Conservation (phyloP, 2,329 filamentous ascomycete species). For the Fusarium domesticum region DNA sequence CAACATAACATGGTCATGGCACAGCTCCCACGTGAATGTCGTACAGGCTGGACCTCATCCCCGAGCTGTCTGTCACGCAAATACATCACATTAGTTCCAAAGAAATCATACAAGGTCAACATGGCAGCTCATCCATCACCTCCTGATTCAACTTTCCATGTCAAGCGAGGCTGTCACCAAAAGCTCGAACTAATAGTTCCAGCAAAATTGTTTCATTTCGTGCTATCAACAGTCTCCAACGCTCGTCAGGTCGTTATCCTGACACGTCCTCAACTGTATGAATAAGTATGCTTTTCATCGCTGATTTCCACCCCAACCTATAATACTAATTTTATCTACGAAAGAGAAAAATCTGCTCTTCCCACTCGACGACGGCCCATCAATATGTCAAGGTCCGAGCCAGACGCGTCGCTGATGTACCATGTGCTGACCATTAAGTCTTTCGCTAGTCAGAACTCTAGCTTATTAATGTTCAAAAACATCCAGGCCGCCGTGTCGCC, state of each 20-base stretch:
- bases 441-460: constrained; percentile 1
- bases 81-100: too few species aligned
- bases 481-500: constrained; percentile 13
- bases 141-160: too few species aligned
- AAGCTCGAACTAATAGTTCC: background rate
- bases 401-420: constrained; percentile 4
- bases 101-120: too few species aligned
- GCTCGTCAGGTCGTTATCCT: background rate
- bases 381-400: constrained; percentile 24
- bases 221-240: background rate
- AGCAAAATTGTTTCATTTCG: background rate
- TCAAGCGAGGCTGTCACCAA: background rate
- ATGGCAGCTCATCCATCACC: too few species aligned
- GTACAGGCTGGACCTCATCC: too few species aligned
- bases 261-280: background rate
- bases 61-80: too few species aligned
- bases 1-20: too few species aligned
- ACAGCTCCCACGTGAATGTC: too few species aligned
- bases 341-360: constrained; percentile 7
- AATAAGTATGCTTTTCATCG: constrained; percentile 20
- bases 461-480: constrained; percentile 2
- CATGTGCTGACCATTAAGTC: constrained; percentile 1
- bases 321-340: constrained; percentile 26
- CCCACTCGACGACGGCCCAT: constrained; percentile 13
- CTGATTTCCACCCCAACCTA: constrained; percentile 2